Evolutionary conservation across 495 filamentous ascomycete genomes (phyloP).

Genomic region (Hyaloscypha finlandica): DNA sequence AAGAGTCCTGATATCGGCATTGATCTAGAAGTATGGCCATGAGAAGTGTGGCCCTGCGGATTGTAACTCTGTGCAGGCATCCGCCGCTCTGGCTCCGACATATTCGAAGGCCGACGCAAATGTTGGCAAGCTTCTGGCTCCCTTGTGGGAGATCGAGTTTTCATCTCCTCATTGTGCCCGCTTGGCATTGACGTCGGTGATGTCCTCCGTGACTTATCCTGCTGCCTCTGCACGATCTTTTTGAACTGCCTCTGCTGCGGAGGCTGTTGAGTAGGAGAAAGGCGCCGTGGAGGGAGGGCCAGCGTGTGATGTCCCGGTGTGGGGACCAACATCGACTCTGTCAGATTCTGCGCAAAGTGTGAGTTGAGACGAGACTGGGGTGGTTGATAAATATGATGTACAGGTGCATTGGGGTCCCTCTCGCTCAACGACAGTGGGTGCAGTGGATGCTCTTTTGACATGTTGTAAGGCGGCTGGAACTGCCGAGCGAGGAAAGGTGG

Average conservation of each 20-base stretch:
- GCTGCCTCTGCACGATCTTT: constrained; percentile 26
- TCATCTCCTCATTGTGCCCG: not conserved
- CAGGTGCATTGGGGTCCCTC: constrained; percentile 5
- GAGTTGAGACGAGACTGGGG: constrained; percentile 2
- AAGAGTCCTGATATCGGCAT: constrained; percentile 23
- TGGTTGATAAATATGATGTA: constrained; percentile 10
- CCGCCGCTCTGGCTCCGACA: not conserved
- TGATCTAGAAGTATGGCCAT: constrained; percentile 3
- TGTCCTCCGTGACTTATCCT: not conserved
- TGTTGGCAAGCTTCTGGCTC: not conserved
- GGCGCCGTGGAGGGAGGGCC: not conserved
- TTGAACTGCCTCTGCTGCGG: constrained; percentile 25
- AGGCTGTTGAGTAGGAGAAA: constrained; percentile 12
- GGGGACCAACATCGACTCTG: not conserved
- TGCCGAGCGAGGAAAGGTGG: constrained; percentile 7
- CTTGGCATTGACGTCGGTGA: not conserved
- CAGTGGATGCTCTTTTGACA: constrained; percentile 17
- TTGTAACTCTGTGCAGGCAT: not conserved
- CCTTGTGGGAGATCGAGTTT: not conserved
- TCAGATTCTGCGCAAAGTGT: not conserved
- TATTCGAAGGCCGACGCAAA: constrained; percentile 3
- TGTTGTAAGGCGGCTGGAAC: constrained; percentile 11
- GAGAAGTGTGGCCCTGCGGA: not conserved
- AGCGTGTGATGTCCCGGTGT: not conserved
- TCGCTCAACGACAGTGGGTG: constrained; percentile 15